phyloP scores from a whole-genome alignment of 805 yeast species.

The Yarrowia phangngaensis region DNA sequence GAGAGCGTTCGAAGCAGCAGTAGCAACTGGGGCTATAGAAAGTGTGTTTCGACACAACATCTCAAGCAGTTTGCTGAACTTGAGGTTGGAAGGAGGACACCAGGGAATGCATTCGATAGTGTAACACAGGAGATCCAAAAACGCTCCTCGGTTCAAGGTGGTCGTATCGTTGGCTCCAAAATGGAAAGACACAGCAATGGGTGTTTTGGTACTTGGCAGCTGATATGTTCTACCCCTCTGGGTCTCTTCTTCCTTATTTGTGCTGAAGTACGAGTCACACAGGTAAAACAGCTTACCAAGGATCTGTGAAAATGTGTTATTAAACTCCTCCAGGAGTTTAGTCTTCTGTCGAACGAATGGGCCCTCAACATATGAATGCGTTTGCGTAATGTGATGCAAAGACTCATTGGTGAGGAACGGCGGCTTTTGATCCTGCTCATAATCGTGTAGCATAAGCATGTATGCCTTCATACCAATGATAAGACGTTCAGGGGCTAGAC shows the following conservation, averaged over 20 bases:
- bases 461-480: conserved; percentile 69
- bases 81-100: conserved; percentile 51
- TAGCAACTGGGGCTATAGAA: conserved; percentile 55
- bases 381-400: conserved; percentile 29
- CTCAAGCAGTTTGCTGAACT: conserved; percentile 66
- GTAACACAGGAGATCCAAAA: conserved; percentile 62
- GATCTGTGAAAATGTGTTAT: conserved; percentile 65
- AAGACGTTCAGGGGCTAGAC: conserved; percentile 63
- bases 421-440: conserved; percentile 56
- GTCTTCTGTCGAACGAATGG: conserved; percentile 20
- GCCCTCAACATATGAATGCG: conserved; percentile 9
- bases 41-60: conserved; percentile 71
- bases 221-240: conserved; percentile 39
- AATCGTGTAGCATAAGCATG: conserved; percentile 64
- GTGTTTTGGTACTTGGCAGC: conserved; percentile 39
- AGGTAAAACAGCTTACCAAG: conserved; percentile 54
- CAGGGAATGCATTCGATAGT: conserved; percentile 73
- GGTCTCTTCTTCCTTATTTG: conserved; percentile 36
- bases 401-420: conserved; percentile 64
- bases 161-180: conserved; percentile 38
- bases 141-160: conserved; percentile 38
- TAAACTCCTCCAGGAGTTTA: conserved; percentile 40
- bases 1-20: conserved; percentile 60
- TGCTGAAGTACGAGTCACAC: conserved; percentile 53
- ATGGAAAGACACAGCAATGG: conserved; percentile 42